These are phyloP conservation scores for Hanseniaspora nectarophila DNA, from an alignment of 805 yeast genomes.

Conservation along the genomic window DNA sequence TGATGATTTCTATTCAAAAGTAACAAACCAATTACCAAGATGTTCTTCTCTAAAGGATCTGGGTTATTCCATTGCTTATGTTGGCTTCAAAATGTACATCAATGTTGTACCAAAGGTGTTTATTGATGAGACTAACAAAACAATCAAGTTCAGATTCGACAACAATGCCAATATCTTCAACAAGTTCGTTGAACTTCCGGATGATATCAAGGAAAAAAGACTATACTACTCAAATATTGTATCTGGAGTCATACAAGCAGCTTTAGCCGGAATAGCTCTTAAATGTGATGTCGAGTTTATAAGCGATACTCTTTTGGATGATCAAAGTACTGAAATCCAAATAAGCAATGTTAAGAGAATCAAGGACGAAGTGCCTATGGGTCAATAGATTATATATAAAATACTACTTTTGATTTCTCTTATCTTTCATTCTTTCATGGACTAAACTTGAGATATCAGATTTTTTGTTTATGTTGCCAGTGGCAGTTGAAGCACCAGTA, in stretches of 20 bases:
- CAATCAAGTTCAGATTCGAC: conserved; percentile 9
- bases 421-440: conserved; percentile 11
- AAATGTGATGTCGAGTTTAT: conserved; percentile 76
- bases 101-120: conserved; percentile 57
- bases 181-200: conserved; percentile 90
- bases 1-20: conserved; percentile 80
- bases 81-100: conserved; percentile 82
- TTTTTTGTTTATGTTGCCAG: background rate
- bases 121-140: conserved; percentile 4
- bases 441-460: conserved; percentile 1
- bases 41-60: conserved; percentile 74
- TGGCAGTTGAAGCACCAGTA: background rate
- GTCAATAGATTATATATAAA: conserved; percentile 51
- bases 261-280: conserved; percentile 88
- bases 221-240: conserved; percentile 88
- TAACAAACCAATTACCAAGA: conserved; percentile 58
- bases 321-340: conserved; percentile 65
- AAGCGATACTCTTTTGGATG: conserved; percentile 73
- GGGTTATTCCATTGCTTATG: conserved; percentile 70
- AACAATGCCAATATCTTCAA: conserved; percentile 57
- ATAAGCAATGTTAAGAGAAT: conserved; percentile 58
- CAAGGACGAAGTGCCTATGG: conserved; percentile 94
- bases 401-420: conserved; percentile 1
- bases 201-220: conserved; percentile 41
- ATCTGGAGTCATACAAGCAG: conserved; percentile 83